Percentiles rank a stretch among this genome's conserved stretches.
Conservation (phyloP, 129 eudicot genomes). For the Heracleum sosnowskyi region DNA sequence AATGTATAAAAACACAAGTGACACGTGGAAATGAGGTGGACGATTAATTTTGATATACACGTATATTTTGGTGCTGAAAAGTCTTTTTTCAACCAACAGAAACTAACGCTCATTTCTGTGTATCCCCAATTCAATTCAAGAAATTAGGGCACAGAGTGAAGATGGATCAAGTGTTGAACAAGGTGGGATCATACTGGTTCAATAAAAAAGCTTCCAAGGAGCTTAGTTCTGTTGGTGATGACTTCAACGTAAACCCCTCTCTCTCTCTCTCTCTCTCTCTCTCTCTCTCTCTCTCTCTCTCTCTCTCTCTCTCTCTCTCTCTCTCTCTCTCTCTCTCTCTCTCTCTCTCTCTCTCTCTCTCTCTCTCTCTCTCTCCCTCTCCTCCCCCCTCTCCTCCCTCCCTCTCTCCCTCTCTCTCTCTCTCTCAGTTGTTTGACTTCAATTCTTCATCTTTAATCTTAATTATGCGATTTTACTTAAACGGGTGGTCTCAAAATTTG, state of each 20-base stretch:
- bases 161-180: conserved; percentile 80
- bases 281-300: background rate
- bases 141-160: background rate
- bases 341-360: background rate
- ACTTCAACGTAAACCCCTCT: conserved; percentile 40
- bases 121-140: background rate
- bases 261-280: background rate
- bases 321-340: background rate
- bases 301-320: background rate
- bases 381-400: too few relatives aligned
- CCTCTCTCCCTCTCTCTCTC: too few relatives aligned
- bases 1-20: too few relatives aligned
- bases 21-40: too few relatives aligned
- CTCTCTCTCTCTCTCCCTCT: background rate
- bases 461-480: background rate
- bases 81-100: background rate
- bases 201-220: conserved; percentile 75
- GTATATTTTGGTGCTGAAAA: background rate
- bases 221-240: conserved; percentile 76
- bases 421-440: too few relatives aligned
- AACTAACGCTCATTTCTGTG: background rate
- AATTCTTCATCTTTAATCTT: background rate
- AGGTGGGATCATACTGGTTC: conserved; percentile 87
- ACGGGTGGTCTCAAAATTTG: background rate
- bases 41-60: too few relatives aligned